Evolutionary conservation across 1,284 basidiomycete genomes (phyloP).

Genomic region (Cryptococcus wingfieldii): DNA sequence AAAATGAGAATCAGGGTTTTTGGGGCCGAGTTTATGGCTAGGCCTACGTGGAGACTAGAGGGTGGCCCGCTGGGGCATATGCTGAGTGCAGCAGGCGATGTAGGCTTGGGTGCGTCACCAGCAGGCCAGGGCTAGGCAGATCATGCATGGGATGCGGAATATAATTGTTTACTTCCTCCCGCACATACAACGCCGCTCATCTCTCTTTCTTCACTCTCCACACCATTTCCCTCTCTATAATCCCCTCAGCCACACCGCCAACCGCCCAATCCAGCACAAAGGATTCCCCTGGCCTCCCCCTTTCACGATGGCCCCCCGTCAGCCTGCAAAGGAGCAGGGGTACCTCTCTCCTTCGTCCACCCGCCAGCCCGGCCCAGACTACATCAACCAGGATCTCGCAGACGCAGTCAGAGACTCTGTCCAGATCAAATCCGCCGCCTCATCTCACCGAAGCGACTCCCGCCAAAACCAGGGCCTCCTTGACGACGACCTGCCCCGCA

Average conservation of each 20-base stretch:
- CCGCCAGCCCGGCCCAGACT: not conserved
- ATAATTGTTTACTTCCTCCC: too few species aligned
- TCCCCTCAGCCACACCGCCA: not conserved
- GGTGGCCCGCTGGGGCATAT: too few species aligned
- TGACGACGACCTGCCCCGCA: not conserved
- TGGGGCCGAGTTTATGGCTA: too few species aligned
- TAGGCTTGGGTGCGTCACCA: too few species aligned
- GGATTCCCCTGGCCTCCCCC: not conserved
- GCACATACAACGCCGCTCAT: not conserved
- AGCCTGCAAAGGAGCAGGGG: slow-evolving; percentile 14
- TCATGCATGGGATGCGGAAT: too few species aligned
- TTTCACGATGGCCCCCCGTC: slow-evolving; percentile 10
- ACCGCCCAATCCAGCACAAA: not conserved
- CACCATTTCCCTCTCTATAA: not conserved
- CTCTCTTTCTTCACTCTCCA: not conserved
- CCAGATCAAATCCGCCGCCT: slow-evolving; percentile 22
- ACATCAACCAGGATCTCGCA: slow-evolving; percentile 29
- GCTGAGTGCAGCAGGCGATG: too few species aligned
- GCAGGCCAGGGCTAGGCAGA: too few species aligned
- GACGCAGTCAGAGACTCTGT: slow-evolving; percentile 41
- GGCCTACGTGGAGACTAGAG: too few species aligned
- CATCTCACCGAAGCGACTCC: not conserved
- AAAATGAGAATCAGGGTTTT: too few species aligned
- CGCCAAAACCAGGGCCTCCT: too few species aligned
- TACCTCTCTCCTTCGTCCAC: slow-evolving; percentile 1